Evolutionary conservation across 192 early-diverging fungal species (phyloP), one percentile per base, ranked within the genome.

Genomic region (Obelidium mucronatum): DNA sequence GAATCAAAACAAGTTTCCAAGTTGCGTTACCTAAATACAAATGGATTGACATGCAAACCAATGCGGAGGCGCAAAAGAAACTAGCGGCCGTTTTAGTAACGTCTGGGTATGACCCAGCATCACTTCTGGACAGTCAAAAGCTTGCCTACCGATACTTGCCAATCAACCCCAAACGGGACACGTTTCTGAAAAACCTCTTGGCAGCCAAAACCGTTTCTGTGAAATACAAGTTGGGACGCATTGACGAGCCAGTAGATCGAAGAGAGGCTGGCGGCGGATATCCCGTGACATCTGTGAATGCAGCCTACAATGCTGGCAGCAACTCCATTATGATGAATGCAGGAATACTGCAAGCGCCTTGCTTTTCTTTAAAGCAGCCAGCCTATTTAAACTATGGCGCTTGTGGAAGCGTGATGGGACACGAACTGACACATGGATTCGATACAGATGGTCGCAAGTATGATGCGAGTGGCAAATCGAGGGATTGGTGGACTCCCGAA

Each of bases 401-500:
- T 31, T 86, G 91, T 55, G 91, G 91, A 15, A 48, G 75, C 19
- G 83, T 91, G 2, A 82, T 91, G 30, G 91, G 90, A n/a, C 82
- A 80, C 64, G 82, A 78, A 59, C 31, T 80, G 5, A 78, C 76
- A 26, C 84, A 86, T 51, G 81, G 77, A 36, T 82, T 86, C 42
- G 85, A 86, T 58, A 67, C 80, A 22, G 30, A 52, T 5, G 85
- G 84, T 19, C 71, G 79, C 2, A 31, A 79, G 48, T 87, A 68
- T 69, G 86, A 87, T 55, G 37, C 56, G 24, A 8, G 44, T 3
- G 86, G 86, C 55, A 62, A 63, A 2, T 53, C 76, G 40, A 48
- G 56, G n/a, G 81, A 87, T 65, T 94, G 93, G 93, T 94, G 92
- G 92, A 88, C 89, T 11, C 86, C 90, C 24, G 61, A 78, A 44